phyloP scores from a whole-genome alignment of 1,284 basidiomycete species.

The Kwoniella shivajii region DNA sequence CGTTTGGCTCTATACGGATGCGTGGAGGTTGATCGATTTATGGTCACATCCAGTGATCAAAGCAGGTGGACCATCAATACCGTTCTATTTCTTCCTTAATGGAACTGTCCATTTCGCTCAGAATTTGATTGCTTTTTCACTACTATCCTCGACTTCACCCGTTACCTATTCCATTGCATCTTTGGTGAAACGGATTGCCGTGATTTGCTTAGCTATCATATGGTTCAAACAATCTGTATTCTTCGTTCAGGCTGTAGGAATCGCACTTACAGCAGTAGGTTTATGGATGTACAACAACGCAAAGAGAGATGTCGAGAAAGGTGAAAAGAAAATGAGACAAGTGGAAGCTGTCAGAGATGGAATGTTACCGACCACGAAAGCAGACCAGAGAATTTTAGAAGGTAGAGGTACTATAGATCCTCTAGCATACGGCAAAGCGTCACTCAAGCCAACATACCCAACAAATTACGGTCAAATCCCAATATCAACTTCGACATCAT shows the following conservation, averaged over 20 bases:
- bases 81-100: conserved; percentile 83
- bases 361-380: conserved; percentile 44
- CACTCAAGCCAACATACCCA: conserved; percentile 41
- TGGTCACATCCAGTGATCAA: conserved; percentile 27
- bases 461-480: conserved; percentile 19
- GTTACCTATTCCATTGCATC: conserved; percentile 99
- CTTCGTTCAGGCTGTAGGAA: conserved; percentile 80
- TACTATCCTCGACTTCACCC: conserved; percentile 92
- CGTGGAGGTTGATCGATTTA: conserved; percentile 64
- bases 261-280: conserved; percentile 83
- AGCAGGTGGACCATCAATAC: conserved; percentile 33
- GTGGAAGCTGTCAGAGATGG: conserved; percentile 76
- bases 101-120: conserved; percentile 96
- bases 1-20: conserved; percentile 85
- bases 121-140: conserved; percentile 95
- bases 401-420: conserved; percentile 18
- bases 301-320: conserved; percentile 88
- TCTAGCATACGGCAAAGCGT: conserved; percentile 17
- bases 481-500: conserved; percentile 37
- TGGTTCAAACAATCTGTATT: conserved; percentile 94
- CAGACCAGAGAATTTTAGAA: conserved; percentile 44
- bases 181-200: conserved; percentile 94
- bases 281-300: conserved; percentile 96
- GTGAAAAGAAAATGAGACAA: conserved; percentile 80
- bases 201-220: conserved; percentile 95